Conservation (phyloP, 192 early-diverging fungal genomes). For the Chytriomyces sp. region DNA sequence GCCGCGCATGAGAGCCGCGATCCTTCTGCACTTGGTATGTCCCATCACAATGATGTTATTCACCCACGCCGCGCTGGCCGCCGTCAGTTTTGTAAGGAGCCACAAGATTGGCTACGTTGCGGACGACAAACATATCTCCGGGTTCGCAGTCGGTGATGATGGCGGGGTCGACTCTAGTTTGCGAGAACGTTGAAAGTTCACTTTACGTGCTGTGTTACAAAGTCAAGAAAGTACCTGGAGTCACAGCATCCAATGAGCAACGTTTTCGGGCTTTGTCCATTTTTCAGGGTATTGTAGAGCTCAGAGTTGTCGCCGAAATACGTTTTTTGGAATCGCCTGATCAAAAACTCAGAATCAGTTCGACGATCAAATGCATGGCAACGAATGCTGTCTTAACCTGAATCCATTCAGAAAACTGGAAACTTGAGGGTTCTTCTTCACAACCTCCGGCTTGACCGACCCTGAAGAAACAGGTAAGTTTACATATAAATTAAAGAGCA, state of each 20-base stretch:
- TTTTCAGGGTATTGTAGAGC: constrained; percentile 37
- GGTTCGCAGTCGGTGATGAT: constrained; percentile 58
- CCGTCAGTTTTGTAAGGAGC: constrained; percentile 44
- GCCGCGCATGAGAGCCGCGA: constrained; percentile 40
- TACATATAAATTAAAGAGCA: neutral
- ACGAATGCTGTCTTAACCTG: neutral
- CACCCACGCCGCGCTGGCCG: constrained; percentile 43
- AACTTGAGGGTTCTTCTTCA: constrained; percentile 32
- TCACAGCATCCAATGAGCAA: constrained; percentile 53
- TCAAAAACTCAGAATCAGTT: neutral
- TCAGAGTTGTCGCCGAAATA: constrained; percentile 44
- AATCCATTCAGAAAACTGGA: constrained; percentile 39
- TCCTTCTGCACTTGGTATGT: constrained; percentile 51
- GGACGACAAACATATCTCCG: constrained; percentile 51
- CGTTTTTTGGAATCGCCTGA: constrained; percentile 42
- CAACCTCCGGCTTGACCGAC: constrained; percentile 11
- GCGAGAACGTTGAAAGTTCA: neutral
- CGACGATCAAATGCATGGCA: neutral
- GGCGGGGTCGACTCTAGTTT: constrained; percentile 48
- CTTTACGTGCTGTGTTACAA: neutral
- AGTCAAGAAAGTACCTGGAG: constrained; percentile 22
- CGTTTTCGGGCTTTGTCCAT: constrained; percentile 52
- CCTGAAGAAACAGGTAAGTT: neutral
- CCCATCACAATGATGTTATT: constrained; percentile 51
- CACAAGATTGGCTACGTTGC: constrained; percentile 52